Conservation (phyloP, 164 flowering plant species). For the Nelumbo lutea region DNA sequence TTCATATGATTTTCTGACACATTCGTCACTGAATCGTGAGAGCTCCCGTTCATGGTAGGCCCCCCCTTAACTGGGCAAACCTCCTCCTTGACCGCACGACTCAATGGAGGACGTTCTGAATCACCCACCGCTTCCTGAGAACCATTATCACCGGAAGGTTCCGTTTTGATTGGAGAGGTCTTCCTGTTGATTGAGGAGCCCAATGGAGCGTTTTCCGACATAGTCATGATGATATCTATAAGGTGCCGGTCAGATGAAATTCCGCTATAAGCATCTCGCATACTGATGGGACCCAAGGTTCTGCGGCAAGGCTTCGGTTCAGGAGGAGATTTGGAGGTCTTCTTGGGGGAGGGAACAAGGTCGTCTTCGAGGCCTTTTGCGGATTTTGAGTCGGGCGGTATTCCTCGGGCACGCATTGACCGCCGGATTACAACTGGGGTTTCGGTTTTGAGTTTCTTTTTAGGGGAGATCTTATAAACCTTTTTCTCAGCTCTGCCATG, state of each 20-base stretch:
- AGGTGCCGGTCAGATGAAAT: constrained; percentile 24
- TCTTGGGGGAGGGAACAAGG: no score
- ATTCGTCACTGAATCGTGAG: no score
- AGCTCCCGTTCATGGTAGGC: no score
- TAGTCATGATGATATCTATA: constrained; percentile 27
- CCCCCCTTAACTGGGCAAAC: no score
- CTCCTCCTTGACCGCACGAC: not conserved
- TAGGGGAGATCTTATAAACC: constrained; percentile 26
- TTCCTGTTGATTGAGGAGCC: not conserved
- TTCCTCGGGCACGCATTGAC: constrained; percentile 63
- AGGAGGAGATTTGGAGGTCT: no score
- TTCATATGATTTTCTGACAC: no score
- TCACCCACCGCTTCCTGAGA: no score
- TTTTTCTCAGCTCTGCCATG: constrained; percentile 41
- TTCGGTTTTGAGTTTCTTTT: constrained; percentile 46
- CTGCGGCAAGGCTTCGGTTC: constrained; percentile 4
- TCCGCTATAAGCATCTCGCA: constrained; percentile 37
- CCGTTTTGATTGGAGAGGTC: no score
- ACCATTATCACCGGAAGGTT: no score
- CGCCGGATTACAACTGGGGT: constrained; percentile 50
- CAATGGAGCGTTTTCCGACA: constrained; percentile 18
- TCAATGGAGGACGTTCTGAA: not conserved
- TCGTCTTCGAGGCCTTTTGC: constrained; percentile 26
- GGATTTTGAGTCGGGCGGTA: constrained; percentile 44
- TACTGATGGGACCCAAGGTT: constrained; percentile 30